Evolutionary conservation across 2,329 filamentous ascomycete species (phyloP), one percentile per base, ranked within the genome.

Genomic region (Teratosphaeria destructans): DNA sequence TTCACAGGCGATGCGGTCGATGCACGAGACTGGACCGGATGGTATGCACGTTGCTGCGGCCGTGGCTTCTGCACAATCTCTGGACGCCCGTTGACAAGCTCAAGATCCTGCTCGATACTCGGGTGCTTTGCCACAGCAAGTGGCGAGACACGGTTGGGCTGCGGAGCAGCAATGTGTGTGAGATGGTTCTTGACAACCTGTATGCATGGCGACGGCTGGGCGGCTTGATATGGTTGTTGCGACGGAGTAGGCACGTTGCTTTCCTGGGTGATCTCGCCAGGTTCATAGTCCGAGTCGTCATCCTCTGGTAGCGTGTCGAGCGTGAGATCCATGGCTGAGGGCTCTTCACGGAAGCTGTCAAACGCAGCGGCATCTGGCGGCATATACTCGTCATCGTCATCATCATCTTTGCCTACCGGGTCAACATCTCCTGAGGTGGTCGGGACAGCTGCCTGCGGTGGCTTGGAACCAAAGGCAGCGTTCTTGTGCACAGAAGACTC

Each of bases 121-220:
- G 79, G 75, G 57, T 76, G 73, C 69, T 82, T 83, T 59, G 79
- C 72, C 53, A 78, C 75, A 59, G 82, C 79, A 62, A 85, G 73
- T 54, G 82, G 81, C 29, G 82, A 83, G 27, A 84, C 84, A 69
- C 89, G 86, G 55, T 85, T 85, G 57, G 89, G 88, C 68, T 89
- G 88, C 29, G 89, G 88, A 57, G 89, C 89, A 69, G 87, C 82
- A 67, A 92, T 86, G 70, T 72, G 71, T 14, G 66, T 73, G 47
- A 73, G 65, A 59, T 91, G 87, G 66, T 85, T 86, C 69, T 85
- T 84, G 66, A 92, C 79, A 60, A 92, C 77, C 57, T 85, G 84
- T 62, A 87, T 81, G 57, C 82, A 74, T 57, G 74, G 71, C 34
- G 73, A 67, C 34, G 72, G 69, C 52, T 77, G 67, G 47, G 66